Conservation (phyloP, 2,329 filamentous ascomycete species). For the Ascocoryne sarcoides region DNA sequence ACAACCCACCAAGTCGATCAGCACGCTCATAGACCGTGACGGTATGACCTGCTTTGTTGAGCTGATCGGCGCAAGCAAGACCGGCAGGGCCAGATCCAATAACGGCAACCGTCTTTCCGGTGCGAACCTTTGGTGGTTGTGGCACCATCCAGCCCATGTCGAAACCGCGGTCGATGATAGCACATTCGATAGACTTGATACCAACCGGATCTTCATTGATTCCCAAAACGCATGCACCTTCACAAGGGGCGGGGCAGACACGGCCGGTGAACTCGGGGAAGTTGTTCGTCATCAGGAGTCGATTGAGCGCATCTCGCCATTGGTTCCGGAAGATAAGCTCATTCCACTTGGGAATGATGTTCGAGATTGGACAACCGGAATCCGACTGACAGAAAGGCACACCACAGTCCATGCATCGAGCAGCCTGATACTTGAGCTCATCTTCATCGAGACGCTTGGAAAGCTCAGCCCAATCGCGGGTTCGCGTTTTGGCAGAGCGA, state of each 20-base stretch:
- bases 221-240: slow-evolving; percentile 89
- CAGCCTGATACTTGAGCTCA: slow-evolving; percentile 92
- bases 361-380: slow-evolving; percentile 88
- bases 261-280: slow-evolving; percentile 97
- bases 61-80: slow-evolving; percentile 82
- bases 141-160: slow-evolving; percentile 98
- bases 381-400: slow-evolving; percentile 98
- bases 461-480: slow-evolving; percentile 89
- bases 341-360: slow-evolving; percentile 97
- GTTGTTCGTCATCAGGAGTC: slow-evolving; percentile 93
- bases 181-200: slow-evolving; percentile 97
- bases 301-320: slow-evolving; percentile 87
- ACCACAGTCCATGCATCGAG: slow-evolving; percentile 97
- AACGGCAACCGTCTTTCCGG: slow-evolving; percentile 79
- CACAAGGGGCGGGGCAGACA: slow-evolving; percentile 92
- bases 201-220: slow-evolving; percentile 97
- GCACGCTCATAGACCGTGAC: slow-evolving; percentile 91
- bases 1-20: slow-evolving; percentile 79
- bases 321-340: slow-evolving; percentile 68
- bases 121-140: slow-evolving; percentile 65
- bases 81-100: slow-evolving; percentile 90
- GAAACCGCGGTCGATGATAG: slow-evolving; percentile 94
- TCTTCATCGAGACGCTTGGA: slow-evolving; percentile 83
- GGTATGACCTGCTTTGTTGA: slow-evolving; percentile 82
- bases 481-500: slow-evolving; percentile 71